A percentile compares a stretch with the other conserved stretches of the same genome.
Evolutionary conservation across 176 grass and related monocot species (phyloP).

Genomic region (Olyra latifolia): DNA sequence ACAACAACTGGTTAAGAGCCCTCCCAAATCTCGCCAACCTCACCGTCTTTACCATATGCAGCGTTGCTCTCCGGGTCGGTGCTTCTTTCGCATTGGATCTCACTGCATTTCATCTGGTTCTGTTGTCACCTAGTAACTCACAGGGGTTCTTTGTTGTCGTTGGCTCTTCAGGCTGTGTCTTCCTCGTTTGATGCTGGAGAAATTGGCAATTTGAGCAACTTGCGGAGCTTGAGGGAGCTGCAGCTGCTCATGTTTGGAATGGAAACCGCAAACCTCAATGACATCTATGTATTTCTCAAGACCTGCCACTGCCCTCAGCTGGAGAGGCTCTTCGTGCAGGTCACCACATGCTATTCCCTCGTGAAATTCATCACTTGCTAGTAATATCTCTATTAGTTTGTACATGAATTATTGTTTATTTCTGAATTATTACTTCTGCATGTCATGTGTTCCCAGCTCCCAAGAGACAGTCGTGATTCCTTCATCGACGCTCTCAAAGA

Average conservation of each 20-base stretch:
- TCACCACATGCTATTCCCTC: not conserved
- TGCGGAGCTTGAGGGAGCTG: conserved; percentile 51
- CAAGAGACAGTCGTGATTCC: not conserved
- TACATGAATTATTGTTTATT: not conserved
- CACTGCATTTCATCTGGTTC: not conserved
- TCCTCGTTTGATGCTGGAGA: conserved; percentile 27
- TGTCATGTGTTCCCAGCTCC: no score
- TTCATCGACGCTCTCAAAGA: not conserved
- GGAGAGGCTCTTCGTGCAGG: conserved; percentile 65
- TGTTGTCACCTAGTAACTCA: not conserved
- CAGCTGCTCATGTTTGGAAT: conserved; percentile 62
- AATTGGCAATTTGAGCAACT: conserved; percentile 31
- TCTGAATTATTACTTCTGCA: not conserved
- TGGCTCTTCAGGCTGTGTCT: conserved; percentile 7
- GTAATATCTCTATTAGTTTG: not conserved
- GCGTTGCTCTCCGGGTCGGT: conserved; percentile 52
- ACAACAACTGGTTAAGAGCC: not conserved
- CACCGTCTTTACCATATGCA: conserved; percentile 52
- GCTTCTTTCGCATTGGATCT: not conserved
- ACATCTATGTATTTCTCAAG: conserved; percentile 56
- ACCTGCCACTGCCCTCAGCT: conserved; percentile 40
- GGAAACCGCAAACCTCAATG: conserved; percentile 39
- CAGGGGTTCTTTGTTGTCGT: not conserved
- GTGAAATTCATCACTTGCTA: not conserved
- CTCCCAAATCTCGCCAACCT: conserved; percentile 30